Evolutionary conservation across 164 flowering plant species (phyloP), one percentile per base, ranked within the genome.

Genomic region (Berberis vulgaris): DNA sequence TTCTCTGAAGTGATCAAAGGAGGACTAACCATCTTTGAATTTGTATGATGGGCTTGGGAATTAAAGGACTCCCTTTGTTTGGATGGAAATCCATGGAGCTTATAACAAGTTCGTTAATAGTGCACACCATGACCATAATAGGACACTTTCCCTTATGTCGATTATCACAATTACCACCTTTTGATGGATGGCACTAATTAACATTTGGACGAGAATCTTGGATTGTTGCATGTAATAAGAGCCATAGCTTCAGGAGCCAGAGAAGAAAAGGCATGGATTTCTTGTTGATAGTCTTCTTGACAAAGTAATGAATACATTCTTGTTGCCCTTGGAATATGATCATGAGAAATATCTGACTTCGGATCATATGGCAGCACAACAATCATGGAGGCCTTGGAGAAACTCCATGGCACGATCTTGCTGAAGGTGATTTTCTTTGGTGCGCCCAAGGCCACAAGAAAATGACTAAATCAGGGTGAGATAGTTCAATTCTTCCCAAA

Each of bases 331-430:
- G 2, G 60, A 57, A 57, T 39, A 2, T 9, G n/a, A 39, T 41
- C 45, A 40, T 57, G 6, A 57, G 12, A 6, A 57, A 26, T 2
- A 57, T 57, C 8, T 57, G 44, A 42, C 60, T 57, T 26, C 26
- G 26, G 26, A 26, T 0, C 44, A 7, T 7, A 57, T 57, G 4
- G 2, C 44, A 9, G 45, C 6, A n/a, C 39, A 57, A 9, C 43
- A 10, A 57, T 57, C 60, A 57, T 41, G 45, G 7, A 41, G 60
- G 6, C 60, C 60, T 57, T 57, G 60, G 5, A 57, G 57, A 57
- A 57, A 57, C 43, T 57, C 60, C 60, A 57, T 57, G 2, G 60
- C 44, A 40, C 45, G 43, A 40, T 57, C 2, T 57, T 57, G 43
- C 6, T 57, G 42, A 39, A 39, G 60, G 7, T 41, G 45, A 40